Evolutionary conservation across 495 filamentous ascomycete genomes (phyloP).

Genomic region (Annulohypoxylon nitens): DNA sequence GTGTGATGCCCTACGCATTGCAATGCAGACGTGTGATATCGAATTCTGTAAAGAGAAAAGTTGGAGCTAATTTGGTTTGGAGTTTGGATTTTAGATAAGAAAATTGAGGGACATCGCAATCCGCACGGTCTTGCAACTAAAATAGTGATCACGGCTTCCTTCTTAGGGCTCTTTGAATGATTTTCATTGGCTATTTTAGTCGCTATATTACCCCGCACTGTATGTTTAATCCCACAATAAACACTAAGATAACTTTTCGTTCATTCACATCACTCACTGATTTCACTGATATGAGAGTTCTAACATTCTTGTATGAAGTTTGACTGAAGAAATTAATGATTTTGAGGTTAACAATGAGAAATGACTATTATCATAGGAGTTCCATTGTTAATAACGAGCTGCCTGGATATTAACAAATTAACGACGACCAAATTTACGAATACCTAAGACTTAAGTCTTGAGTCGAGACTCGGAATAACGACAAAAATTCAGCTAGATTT

Average conservation of each 20-base stretch:
- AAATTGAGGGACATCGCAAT: background rate
- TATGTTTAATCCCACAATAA: conserved; percentile 32
- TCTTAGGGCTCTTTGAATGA: background rate
- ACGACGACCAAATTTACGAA: conserved; percentile 14
- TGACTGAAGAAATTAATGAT: background rate
- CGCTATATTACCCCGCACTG: conserved; percentile 10
- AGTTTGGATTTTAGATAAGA: background rate
- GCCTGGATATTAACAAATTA: conserved; percentile 4
- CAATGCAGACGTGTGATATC: conserved; percentile 31
- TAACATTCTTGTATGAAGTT: background rate
- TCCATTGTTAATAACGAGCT: background rate
- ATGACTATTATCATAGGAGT: background rate
- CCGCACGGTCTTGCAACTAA: conserved; percentile 10
- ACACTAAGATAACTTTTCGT: conserved; percentile 12
- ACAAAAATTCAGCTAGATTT: background rate
- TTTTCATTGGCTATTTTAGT: conserved; percentile 11
- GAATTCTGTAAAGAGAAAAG: conserved; percentile 18
- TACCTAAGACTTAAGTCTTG: background rate
- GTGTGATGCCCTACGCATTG: conserved; percentile 44
- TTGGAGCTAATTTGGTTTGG: conserved; percentile 14
- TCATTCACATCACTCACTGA: background rate
- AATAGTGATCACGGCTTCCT: conserved; percentile 2
- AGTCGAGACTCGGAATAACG: conserved; percentile 1
- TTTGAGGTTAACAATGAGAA: background rate
- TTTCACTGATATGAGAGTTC: background rate